phyloP scores from a whole-genome alignment of 805 yeast genomes.

The Kodamaea hsintzibuensis region DNA sequence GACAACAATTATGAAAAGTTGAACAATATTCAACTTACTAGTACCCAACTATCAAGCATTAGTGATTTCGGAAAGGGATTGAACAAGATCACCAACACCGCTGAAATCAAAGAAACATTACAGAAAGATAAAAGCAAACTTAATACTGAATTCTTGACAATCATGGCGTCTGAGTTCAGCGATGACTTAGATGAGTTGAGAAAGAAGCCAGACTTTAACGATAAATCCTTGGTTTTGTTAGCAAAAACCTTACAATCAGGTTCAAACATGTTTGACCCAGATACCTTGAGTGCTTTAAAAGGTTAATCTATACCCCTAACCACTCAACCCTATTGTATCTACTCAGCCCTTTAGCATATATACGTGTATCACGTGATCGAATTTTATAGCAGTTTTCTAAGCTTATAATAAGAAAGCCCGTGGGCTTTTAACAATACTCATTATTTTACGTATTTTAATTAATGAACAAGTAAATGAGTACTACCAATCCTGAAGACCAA shows the following conservation, averaged over 20 bases:
- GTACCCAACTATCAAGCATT: slow-evolving; percentile 19
- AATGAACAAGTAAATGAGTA: not conserved
- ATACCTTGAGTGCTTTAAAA: slow-evolving; percentile 34
- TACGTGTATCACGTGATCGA: not conserved
- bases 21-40: slow-evolving; percentile 26
- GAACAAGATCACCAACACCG: slow-evolving; percentile 12
- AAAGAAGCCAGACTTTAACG: slow-evolving; percentile 60
- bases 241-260: slow-evolving; percentile 62
- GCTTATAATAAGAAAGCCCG: not conserved
- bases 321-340: not conserved
- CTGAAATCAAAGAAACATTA: slow-evolving; percentile 22
- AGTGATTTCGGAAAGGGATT: slow-evolving; percentile 15
- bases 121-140: slow-evolving; percentile 36
- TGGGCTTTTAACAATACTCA: slow-evolving; percentile 1
- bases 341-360: not conserved
- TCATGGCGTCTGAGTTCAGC: slow-evolving; percentile 60
- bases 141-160: slow-evolving; percentile 50
- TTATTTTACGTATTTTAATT: not conserved
- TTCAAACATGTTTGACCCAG: slow-evolving; percentile 58
- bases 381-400: not conserved
- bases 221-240: slow-evolving; percentile 54
- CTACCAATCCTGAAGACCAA: not conserved
- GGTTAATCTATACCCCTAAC: not conserved
- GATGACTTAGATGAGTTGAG: slow-evolving; percentile 63
- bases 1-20: slow-evolving; percentile 21